Conservation (phyloP, 352 stramenopile genomes). For the Aphanomyces euteiches region DNA sequence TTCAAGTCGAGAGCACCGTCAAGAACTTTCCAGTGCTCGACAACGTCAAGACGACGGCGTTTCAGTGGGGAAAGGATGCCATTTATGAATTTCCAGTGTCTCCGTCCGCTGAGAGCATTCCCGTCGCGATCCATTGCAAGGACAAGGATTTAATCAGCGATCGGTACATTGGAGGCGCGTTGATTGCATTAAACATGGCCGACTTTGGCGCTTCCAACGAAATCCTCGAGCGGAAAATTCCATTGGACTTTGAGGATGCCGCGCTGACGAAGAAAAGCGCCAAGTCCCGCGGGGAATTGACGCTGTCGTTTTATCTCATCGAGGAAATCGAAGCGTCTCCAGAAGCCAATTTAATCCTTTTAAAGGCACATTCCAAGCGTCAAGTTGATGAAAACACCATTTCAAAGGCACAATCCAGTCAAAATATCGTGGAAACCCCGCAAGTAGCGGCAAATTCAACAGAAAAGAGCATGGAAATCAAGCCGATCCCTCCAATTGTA, state of each 20-base stretch:
- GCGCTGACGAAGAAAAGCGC: constrained; percentile 42
- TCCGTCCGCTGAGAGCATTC: constrained; percentile 23
- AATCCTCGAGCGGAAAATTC: constrained; percentile 32
- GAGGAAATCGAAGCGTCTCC: no score
- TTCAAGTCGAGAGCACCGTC: constrained; percentile 37
- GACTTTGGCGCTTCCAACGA: not conserved
- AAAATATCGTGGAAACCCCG: no score
- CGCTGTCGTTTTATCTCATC: no score
- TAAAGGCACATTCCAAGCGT: no score
- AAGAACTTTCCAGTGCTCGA: constrained; percentile 37
- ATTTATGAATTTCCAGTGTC: constrained; percentile 35
- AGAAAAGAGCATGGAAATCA: no score
- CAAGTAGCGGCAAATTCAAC: no score
- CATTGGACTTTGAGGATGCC: constrained; percentile 44
- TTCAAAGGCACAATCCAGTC: no score
- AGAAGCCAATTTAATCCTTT: no score
- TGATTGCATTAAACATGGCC: constrained; percentile 33
- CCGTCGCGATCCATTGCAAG: constrained; percentile 44
- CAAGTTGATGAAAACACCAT: no score
- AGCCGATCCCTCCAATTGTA: no score
- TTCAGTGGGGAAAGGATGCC: constrained; percentile 43
- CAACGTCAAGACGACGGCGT: constrained; percentile 46
- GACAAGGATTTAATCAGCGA: constrained; percentile 48
- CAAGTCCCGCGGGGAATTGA: no score
- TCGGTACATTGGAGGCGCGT: constrained; percentile 46